phyloP scores from a whole-genome alignment of 805 yeast genomes.

The Danielozyma ontarioensis region DNA sequence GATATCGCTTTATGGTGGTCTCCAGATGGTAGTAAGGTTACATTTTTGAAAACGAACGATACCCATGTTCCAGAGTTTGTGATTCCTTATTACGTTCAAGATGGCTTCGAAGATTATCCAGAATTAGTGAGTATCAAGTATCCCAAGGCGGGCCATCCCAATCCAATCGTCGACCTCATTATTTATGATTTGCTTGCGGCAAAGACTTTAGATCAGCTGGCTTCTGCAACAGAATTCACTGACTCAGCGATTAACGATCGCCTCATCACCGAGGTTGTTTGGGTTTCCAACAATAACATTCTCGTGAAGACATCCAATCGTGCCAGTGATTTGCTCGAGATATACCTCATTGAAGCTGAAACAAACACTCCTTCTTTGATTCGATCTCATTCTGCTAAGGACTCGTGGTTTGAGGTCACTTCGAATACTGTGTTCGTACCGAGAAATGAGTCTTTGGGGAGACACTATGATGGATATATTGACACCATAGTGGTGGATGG shows the following conservation, averaged over 20 bases:
- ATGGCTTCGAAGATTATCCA: conserved; percentile 31
- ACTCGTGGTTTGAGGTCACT: conserved; percentile 59
- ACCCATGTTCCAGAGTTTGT: conserved; percentile 67
- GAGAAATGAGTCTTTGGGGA: conserved; percentile 26
- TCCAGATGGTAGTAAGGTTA: conserved; percentile 58
- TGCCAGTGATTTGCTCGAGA: conserved; percentile 50
- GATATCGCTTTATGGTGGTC: conserved; percentile 88
- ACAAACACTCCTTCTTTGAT: conserved; percentile 27
- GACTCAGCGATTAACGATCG: conserved; percentile 32
- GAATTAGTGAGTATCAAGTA: conserved; percentile 57
- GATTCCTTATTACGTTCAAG: conserved; percentile 68
- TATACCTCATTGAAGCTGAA: conserved; percentile 37
- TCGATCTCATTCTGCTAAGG: conserved; percentile 40
- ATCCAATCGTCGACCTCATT: conserved; percentile 56
- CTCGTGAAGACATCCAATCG: conserved; percentile 61
- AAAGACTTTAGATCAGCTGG: no score
- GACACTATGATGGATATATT: conserved; percentile 59
- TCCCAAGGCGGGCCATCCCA: conserved; percentile 79
- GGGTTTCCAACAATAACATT: conserved; percentile 49
- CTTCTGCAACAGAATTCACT: conserved; percentile 10
- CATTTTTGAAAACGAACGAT: conserved; percentile 68
- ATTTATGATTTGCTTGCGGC: conserved; percentile 34
- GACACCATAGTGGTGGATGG: conserved; percentile 65
- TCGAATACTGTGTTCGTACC: conserved; percentile 32
- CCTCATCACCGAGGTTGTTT: conserved; percentile 56